Conservation (phyloP, 805 yeast genomes). For the Candida ascalaphidarum region DNA sequence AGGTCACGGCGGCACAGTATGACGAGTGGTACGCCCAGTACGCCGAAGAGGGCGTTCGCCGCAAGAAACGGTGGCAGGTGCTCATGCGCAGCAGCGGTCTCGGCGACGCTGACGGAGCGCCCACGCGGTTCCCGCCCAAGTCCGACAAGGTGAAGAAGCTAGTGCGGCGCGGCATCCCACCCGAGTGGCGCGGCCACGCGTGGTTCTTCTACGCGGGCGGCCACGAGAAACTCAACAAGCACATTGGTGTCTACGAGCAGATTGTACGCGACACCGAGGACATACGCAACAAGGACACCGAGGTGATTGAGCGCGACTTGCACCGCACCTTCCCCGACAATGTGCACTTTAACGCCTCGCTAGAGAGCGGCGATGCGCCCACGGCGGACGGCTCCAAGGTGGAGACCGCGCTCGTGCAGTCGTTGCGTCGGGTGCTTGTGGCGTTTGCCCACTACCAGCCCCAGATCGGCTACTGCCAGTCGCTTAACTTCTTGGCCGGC, state of each 20-base stretch:
- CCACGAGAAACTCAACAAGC: conserved; percentile 56
- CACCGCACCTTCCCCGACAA: conserved; percentile 95
- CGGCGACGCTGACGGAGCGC: conserved; percentile 20
- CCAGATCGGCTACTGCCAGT: conserved; percentile 91
- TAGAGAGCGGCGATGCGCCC: conserved; percentile 5
- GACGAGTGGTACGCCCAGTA: conserved; percentile 72
- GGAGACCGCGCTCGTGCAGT: conserved; percentile 62
- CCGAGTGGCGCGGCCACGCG: conserved; percentile 95
- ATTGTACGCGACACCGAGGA: conserved; percentile 51
- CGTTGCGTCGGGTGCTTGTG: conserved; percentile 70
- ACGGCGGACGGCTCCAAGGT: no score
- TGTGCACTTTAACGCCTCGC: conserved; percentile 49
- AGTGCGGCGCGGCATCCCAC: conserved; percentile 88
- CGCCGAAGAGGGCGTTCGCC: conserved; percentile 48
- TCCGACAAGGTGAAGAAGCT: conserved; percentile 74
- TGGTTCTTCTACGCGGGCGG: conserved; percentile 96
- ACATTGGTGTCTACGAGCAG: conserved; percentile 66
- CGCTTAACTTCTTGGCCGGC: conserved; percentile 88
- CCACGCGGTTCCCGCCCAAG: conserved; percentile 65
- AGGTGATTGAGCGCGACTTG: conserved; percentile 88
- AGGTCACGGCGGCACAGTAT: conserved; percentile 45
- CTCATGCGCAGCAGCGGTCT: conserved; percentile 60
- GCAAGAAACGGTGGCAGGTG: conserved; percentile 71
- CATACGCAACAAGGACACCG: conserved; percentile 66
- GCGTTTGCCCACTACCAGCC: conserved; percentile 86